Evolutionary conservation across 2,329 filamentous ascomycete species (phyloP), one percentile per base, ranked within the genome.

Genomic region (Daldinia sp.): DNA sequence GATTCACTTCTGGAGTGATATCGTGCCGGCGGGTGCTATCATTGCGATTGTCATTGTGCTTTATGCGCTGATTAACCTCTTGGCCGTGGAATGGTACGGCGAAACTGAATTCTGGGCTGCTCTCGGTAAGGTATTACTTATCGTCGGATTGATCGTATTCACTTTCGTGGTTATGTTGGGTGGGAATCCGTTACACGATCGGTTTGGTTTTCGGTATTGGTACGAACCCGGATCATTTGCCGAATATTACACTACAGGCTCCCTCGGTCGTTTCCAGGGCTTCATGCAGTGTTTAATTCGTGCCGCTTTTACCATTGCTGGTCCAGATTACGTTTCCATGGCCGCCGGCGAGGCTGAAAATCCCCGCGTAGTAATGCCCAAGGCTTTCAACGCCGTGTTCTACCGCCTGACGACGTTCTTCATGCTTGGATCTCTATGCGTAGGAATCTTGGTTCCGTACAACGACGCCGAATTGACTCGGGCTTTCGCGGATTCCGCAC

Each of bases 91-190:
- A 66, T 92, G 84, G 82, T 93, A 91, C 61, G 90, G 90, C 43
- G 90, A 93, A 76, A 85, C 88, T 0, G 92, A 95, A 73, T 95
- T 96, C 72, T 87, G 84, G 83, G 86, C 89, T 17, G 88, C 91
- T 2, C 74, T 91, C 1, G 88, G 88, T 56, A 93, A 93, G 74
- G 84, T 93, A 2, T 69, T 93, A 1, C 82, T 93, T 51, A 91
- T 91, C 62, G 77, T 93, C 32, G 90, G 86, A 1, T 81, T 94
- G 51, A 84, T 94, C 68, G 70, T 87, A 66, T 94, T 92, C 78
- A 94, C 92, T 1, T 92, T 96, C 72, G 83, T 96, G 67, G 87
- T 88, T 67, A 94, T 95, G 89, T 79, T 95, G 0, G 93, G 92
- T 6, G 93, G 90, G 2, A 95, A 94, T 68, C 93, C 93, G 0